Evolutionary conservation across 371 early-diverging fungal species (phyloP).

Genomic region (Fennellomyces sp.): DNA sequence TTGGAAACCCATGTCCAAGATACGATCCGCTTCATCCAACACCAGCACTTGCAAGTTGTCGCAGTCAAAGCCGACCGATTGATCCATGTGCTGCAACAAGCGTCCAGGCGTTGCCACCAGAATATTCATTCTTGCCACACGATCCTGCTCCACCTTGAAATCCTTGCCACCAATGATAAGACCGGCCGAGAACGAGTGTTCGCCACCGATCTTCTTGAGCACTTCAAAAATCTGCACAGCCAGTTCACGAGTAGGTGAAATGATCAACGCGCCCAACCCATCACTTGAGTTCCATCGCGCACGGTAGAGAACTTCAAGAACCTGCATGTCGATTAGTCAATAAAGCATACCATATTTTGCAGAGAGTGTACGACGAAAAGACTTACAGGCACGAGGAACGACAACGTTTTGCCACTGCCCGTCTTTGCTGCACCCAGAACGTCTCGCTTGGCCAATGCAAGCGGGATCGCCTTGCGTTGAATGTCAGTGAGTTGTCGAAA

Average conservation of each 20-base stretch:
- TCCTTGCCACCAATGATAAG: conserved; percentile 97
- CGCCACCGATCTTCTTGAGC: conserved; percentile 82
- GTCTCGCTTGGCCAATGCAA: conserved; percentile 85
- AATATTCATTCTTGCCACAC: conserved; percentile 91
- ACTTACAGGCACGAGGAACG: conserved; percentile 95
- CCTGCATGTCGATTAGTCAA: conserved; percentile 28
- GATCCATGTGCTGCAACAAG: conserved; percentile 97
- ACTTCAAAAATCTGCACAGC: conserved; percentile 97
- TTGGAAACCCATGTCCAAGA: conserved; percentile 95
- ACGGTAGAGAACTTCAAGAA: conserved; percentile 83
- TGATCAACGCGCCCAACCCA: conserved; percentile 91
- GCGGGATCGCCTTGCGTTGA: conserved; percentile 92
- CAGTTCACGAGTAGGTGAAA: conserved; percentile 99
- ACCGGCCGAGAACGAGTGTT: conserved; percentile 92
- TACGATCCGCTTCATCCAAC: conserved; percentile 98
- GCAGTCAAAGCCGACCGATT: conserved; percentile 89
- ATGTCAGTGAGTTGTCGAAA: conserved; percentile 97
- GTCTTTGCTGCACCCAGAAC: conserved; percentile 99
- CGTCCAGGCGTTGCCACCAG: conserved; percentile 98
- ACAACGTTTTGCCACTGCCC: conserved; percentile 99
- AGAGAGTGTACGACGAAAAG: neutral
- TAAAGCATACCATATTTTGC: neutral
- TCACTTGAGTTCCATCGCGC: conserved; percentile 84
- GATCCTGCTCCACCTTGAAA: conserved; percentile 87
- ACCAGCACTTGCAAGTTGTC: conserved; percentile 87